Conservation (phyloP, 352 stramenopile species). For the Pythium plurisporium region DNA sequence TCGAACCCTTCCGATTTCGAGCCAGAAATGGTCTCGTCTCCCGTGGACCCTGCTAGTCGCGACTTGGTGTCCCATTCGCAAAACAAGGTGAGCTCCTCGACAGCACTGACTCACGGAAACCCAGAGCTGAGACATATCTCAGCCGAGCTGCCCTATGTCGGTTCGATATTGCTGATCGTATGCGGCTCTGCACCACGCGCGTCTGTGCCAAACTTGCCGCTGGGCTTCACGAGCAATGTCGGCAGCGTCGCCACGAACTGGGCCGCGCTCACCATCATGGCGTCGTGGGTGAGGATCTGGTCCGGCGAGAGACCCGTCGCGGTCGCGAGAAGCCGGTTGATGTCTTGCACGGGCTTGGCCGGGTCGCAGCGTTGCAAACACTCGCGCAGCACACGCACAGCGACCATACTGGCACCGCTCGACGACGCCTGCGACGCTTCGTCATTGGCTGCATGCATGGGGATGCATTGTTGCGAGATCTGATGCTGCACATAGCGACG, state of each 20-base stretch:
- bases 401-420: conserved; percentile 33
- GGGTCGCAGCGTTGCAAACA: conserved; percentile 45
- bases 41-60: not conserved
- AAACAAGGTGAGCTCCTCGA: not conserved
- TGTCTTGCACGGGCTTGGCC: conserved; percentile 51
- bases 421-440: not conserved
- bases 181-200: not conserved
- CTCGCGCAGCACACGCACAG: conserved; percentile 33
- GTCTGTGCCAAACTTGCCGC: conserved; percentile 28
- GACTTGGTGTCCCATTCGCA: no score
- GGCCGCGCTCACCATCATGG: conserved; percentile 39
- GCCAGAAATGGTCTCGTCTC: no score
- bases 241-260: conserved; percentile 39
- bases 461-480: conserved; percentile 19
- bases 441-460: not conserved
- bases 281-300: conserved; percentile 58
- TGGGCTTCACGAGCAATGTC: conserved; percentile 44
- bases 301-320: conserved; percentile 35
- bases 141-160: not conserved
- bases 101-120: no score
- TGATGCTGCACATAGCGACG: conserved; percentile 35
- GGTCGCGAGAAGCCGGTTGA: conserved; percentile 30
- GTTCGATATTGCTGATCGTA: not conserved
- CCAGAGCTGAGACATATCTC: not conserved
- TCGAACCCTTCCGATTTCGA: no score